A percentile compares a stretch with the other conserved stretches of the same genome.
These are phyloP conservation scores for Magnusiomyces sp. DNA, from an alignment of 1,139 yeast species.

Conservation along the genomic window DNA sequence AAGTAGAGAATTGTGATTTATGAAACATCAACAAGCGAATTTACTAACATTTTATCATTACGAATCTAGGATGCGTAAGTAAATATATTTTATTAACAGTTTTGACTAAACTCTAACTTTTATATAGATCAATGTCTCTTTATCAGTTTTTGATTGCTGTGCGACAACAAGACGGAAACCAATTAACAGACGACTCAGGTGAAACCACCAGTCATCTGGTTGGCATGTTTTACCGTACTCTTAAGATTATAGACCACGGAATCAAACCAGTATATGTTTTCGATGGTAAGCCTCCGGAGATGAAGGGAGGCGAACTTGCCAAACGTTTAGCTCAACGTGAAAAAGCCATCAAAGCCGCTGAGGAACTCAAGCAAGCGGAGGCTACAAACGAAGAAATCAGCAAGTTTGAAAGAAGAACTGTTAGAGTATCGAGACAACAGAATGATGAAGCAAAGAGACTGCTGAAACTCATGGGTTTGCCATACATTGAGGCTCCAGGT, in stretches of 20 bases:
- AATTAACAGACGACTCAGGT: conserved; percentile 77
- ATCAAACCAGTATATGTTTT: conserved; percentile 94
- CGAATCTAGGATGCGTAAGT: conserved; percentile 22
- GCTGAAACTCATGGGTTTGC: conserved; percentile 85
- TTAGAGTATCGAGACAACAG: conserved; percentile 78
- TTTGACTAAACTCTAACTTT: neutral
- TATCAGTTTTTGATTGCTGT: conserved; percentile 94
- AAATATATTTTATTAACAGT: neutral
- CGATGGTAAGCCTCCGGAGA: conserved; percentile 90
- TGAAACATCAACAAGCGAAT: neutral
- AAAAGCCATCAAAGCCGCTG: conserved; percentile 71
- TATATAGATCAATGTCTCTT: conserved; percentile 71
- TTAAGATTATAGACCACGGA: conserved; percentile 81
- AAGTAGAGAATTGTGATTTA: conserved; percentile 11
- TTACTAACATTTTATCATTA: neutral
- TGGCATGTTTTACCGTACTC: conserved; percentile 92
- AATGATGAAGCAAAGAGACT: conserved; percentile 87
- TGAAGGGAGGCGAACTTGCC: conserved; percentile 88
- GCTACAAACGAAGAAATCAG: conserved; percentile 72
- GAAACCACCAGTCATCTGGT: conserved; percentile 89
- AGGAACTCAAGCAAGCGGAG: conserved; percentile 64
- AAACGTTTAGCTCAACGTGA: conserved; percentile 75
- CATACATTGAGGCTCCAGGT: conserved; percentile 87
- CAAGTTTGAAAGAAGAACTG: conserved; percentile 78
- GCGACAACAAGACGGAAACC: conserved; percentile 94